A percentile compares a stretch with the other conserved stretches of the same genome.
These are phyloP conservation scores for Heterobasidion parviporum DNA, from an alignment of 1,284 basidiomycete species.

Conservation along the genomic window DNA sequence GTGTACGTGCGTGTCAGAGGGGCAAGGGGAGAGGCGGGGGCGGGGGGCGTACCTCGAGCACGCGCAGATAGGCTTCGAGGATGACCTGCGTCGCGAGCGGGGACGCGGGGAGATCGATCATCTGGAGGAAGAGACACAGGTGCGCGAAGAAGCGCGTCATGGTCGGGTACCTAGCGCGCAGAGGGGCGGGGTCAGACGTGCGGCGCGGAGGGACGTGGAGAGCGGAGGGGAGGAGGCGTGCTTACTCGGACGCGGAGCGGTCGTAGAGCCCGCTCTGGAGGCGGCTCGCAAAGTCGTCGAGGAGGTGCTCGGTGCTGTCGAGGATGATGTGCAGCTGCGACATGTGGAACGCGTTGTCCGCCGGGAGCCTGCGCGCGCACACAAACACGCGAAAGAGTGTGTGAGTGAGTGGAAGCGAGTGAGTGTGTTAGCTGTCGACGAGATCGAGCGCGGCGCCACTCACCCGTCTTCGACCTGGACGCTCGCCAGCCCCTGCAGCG, in stretches of 20 bases:
- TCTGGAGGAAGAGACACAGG: conserved; percentile 83
- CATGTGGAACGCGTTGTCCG: conserved; percentile 80
- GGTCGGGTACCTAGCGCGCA: conserved; percentile 46
- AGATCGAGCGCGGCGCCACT: conserved; percentile 12
- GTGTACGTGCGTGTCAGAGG: not conserved
- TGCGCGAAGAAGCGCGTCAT: conserved; percentile 92
- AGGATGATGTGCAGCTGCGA: conserved; percentile 85
- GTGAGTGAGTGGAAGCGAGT: no score
- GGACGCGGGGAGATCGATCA: conserved; percentile 71
- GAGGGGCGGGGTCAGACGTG: not conserved
- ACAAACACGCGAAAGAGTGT: conserved; percentile 1
- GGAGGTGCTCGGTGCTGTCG: conserved; percentile 56
- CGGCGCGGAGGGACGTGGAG: not conserved
- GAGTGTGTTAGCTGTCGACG: no score
- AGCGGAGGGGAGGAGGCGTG: conserved; percentile 7
- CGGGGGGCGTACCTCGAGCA: conserved; percentile 60
- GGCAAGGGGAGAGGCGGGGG: not conserved
- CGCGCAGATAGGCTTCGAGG: conserved; percentile 82
- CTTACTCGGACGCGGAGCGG: conserved; percentile 55
- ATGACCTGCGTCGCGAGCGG: conserved; percentile 75
- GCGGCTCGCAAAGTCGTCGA: conserved; percentile 67
- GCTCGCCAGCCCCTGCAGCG: conserved; percentile 43
- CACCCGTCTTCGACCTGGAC: conserved; percentile 56
- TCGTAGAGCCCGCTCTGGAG: conserved; percentile 44
- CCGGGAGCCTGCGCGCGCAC: conserved; percentile 38